Evolutionary conservation across 305 asterid genomes (phyloP), one percentile per base, ranked within the genome.

Genomic region (Galium porrigens): DNA sequence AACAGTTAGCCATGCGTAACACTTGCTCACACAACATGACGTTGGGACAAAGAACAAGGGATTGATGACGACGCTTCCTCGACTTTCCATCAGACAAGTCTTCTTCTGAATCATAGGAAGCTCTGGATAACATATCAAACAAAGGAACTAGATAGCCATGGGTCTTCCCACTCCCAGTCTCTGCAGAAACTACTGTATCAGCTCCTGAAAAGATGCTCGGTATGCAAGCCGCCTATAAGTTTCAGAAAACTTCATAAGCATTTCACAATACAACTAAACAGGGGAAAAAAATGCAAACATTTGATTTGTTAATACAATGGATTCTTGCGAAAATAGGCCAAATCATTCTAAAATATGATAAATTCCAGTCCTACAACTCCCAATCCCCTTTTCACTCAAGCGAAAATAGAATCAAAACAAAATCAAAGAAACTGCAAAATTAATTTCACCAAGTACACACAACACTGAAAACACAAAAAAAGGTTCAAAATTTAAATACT

Each of bases 11-110:
- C 98, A 91, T 91, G 36, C 89, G 90, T 54, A 83, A 94, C 56
- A 91, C 96, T 85, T 91, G 98, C 83, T 89, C 98, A 67, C 98
- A 91, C 67, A 91, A 78, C 95, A 91, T 91, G 63, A 81, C 92
- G 69, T 91, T 91, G 15, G 98, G 98, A 79, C 95, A 91, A 61
- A 91, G 85, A 73, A 91, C 87, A 72, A 91, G 87, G 73, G 90
- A 89, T 51, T 77, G 70, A 58, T 58, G 67, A 49, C 39, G 85
- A 64, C 58, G 70, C 70, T 75, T 81, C 68, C 67, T 68, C 46
- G 25, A 61, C 68, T 67, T 76, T 51, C 36, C 61, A 63, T 78
- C 82, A 54, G 75, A 73, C 63, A 39, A 30, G 66, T 65, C 65
- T 73, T 63, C 74, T 72, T 71, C 78, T 14, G 80, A 54, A 44